Percentiles rank a stretch among this genome's conserved stretches.
These are phyloP conservation scores for Gossypium sturtianum DNA, from an alignment of 345 rosid genomes.

Conservation along the genomic window DNA sequence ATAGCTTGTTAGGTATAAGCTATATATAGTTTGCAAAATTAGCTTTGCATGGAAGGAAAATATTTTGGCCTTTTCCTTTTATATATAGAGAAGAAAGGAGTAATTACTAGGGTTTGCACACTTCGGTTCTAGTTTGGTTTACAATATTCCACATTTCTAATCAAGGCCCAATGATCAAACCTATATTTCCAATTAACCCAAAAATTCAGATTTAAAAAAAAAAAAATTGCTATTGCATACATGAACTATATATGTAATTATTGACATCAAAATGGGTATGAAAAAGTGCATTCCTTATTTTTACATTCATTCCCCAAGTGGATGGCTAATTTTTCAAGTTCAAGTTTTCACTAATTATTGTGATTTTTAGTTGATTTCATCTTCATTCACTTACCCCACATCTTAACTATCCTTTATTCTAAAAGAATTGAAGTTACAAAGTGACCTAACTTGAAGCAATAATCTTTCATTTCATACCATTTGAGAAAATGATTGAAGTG, in stretches of 20 bases:
- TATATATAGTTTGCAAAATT: background rate
- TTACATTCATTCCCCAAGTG: background rate
- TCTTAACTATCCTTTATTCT: background rate
- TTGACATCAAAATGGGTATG: no score
- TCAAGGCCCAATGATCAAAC: background rate
- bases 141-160: background rate
- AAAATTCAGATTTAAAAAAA: background rate
- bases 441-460: background rate
- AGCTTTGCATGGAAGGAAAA: background rate
- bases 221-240: no score
- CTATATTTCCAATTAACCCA: background rate
- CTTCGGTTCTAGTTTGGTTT: background rate
- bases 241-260: no score
- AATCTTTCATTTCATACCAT: background rate
- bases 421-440: background rate
- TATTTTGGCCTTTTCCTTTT: background rate
- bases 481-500: constrained; percentile 2
- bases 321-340: background rate
- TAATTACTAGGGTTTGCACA: background rate
- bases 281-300: background rate
- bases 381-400: background rate
- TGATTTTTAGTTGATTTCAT: constrained; percentile 1
- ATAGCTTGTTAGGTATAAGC: background rate
- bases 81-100: background rate
- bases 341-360: background rate